Conservation (phyloP, 192 early-diverging fungal species). For the Coemansia sp. region DNA sequence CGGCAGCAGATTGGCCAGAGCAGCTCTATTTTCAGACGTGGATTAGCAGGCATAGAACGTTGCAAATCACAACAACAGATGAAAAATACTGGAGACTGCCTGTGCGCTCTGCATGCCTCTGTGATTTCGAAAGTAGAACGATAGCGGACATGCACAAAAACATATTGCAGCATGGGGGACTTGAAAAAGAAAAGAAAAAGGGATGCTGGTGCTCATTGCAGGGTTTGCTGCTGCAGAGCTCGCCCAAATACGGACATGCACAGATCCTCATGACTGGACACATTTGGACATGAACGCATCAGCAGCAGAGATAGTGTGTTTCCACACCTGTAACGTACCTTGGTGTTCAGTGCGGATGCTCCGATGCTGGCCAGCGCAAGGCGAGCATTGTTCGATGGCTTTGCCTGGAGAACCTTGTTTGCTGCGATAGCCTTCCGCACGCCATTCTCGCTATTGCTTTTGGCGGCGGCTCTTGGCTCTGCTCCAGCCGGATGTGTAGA, state of each 20-base stretch:
- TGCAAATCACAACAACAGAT: conserved; percentile 4
- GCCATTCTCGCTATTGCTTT: conserved; percentile 7
- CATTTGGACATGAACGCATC: neutral
- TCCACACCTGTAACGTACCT: conserved; percentile 4
- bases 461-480: neutral
- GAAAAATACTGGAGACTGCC: neutral
- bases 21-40: neutral
- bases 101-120: neutral
- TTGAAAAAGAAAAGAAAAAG: neutral
- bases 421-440: neutral
- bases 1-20: neutral
- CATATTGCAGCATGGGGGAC: too few species aligned
- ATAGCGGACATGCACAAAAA: neutral
- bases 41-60: neutral
- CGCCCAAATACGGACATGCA: neutral
- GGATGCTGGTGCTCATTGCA: neutral
- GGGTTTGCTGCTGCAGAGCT: neutral
- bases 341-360: conserved; percentile 14
- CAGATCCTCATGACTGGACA: neutral
- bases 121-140: neutral
- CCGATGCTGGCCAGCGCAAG: conserved; percentile 14
- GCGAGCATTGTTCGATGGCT: conserved; percentile 7
- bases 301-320: neutral
- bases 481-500: neutral
- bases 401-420: conserved; percentile 11